Conservation (phyloP, 1,284 basidiomycete genomes). For the Erythrobasidium hasegawianum region DNA sequence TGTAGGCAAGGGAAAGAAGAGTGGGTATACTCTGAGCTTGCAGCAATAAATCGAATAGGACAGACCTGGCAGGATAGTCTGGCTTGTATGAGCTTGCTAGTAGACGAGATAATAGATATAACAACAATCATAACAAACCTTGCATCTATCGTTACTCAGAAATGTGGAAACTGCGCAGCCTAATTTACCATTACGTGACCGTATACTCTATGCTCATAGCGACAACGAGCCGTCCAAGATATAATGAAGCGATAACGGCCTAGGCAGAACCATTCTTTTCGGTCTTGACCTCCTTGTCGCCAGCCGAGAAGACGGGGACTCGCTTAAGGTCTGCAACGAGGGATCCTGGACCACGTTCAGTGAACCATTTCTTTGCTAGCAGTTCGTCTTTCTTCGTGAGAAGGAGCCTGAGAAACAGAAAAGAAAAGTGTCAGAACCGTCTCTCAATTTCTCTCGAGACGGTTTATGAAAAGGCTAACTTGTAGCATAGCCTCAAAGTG, state of each 20-base stretch:
- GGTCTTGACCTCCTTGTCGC: background rate
- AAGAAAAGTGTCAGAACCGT: background rate
- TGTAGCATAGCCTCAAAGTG: constrained; percentile 72
- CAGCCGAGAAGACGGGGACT: background rate
- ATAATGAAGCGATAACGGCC: background rate
- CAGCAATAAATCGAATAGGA: background rate
- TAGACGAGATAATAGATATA: no score
- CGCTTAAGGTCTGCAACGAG: constrained; percentile 25
- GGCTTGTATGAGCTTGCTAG: no score
- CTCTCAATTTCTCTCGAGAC: background rate
- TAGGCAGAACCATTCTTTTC: background rate
- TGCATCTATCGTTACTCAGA: no score
- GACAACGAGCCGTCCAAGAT: no score
- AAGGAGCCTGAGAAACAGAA: constrained; percentile 36
- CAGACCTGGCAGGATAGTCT: no score
- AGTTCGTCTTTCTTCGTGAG: constrained; percentile 38
- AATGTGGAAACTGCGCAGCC: no score
- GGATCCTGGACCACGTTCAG: constrained; percentile 19
- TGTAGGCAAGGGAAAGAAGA: background rate
- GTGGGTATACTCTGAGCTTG: background rate
- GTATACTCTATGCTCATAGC: no score
- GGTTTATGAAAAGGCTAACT: constrained; percentile 38
- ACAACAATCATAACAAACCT: no score
- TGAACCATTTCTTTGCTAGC: constrained; percentile 41
- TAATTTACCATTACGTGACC: no score